Conservation (phyloP, 2,329 filamentous ascomycete genomes). For the Fusarium euwallaceae region DNA sequence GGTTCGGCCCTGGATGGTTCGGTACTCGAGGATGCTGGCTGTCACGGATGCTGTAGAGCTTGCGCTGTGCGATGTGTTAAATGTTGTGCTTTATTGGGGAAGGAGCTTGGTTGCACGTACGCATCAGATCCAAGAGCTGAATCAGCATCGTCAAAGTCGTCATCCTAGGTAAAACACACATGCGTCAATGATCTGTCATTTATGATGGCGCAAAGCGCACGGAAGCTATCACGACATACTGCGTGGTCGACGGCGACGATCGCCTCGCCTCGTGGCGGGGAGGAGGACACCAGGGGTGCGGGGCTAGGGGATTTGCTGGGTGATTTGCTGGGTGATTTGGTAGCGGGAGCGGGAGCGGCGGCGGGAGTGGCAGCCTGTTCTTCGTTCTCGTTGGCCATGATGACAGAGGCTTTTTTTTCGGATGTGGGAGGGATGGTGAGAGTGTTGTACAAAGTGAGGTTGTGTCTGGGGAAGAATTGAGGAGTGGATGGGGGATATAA, state of each 20-base stretch:
- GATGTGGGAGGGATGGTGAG: background rate
- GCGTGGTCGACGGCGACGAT: slow-evolving; percentile 38
- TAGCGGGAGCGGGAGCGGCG: slow-evolving; percentile 8
- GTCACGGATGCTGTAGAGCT: slow-evolving; percentile 41
- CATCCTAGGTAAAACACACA: slow-evolving; percentile 4
- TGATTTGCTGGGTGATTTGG: background rate
- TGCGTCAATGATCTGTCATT: slow-evolving; percentile 7
- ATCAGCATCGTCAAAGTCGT: slow-evolving; percentile 37
- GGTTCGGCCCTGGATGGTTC: slow-evolving; percentile 40
- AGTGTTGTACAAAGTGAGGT: background rate
- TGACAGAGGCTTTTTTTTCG: slow-evolving; percentile 13
- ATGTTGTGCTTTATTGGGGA: background rate
- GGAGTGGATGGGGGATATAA: background rate
- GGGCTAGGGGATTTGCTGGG: background rate
- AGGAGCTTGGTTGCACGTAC: slow-evolving; percentile 25
- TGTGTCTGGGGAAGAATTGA: background rate
- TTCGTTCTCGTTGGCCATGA: background rate
- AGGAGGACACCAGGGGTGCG: slow-evolving; percentile 11
- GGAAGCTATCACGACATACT: slow-evolving; percentile 22
- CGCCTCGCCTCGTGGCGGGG: slow-evolving; percentile 36
- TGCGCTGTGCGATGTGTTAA: slow-evolving; percentile 13
- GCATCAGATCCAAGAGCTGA: slow-evolving; percentile 40
- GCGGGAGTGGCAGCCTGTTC: slow-evolving; percentile 7
- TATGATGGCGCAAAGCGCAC: background rate
- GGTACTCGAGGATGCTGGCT: slow-evolving; percentile 42